phyloP scores from a whole-genome alignment of 2,329 filamentous ascomycete species.

The Beauveria australis region DNA sequence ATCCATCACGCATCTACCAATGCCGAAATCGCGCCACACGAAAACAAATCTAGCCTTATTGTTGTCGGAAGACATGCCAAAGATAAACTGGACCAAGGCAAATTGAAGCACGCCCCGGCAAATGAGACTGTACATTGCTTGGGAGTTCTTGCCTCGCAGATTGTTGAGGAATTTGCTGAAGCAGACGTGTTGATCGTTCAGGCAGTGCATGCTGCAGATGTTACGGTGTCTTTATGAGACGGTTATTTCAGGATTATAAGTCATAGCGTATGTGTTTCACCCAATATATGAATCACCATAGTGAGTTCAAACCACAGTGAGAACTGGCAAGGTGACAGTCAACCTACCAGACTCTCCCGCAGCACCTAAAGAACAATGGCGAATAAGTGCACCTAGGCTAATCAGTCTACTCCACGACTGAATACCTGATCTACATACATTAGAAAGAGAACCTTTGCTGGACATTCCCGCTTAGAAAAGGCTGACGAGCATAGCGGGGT shows the following conservation, averaged over 20 bases:
- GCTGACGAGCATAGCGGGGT: slow-evolving; percentile 5
- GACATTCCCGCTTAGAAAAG: not conserved
- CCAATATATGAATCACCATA: too few species aligned
- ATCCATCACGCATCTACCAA: slow-evolving; percentile 15
- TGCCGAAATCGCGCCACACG: not conserved
- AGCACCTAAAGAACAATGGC: slow-evolving; percentile 26
- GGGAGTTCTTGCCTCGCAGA: slow-evolving; percentile 17
- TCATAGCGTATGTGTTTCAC: not conserved
- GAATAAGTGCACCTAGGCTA: not conserved
- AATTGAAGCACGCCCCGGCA: slow-evolving; percentile 12
- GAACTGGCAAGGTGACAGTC: slow-evolving; percentile 28
- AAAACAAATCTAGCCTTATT: slow-evolving; percentile 15
- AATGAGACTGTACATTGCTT: slow-evolving; percentile 18
- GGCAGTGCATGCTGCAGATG: not conserved
- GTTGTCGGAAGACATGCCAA: slow-evolving; percentile 18
- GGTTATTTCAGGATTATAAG: not conserved
- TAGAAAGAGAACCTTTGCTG: too few species aligned
- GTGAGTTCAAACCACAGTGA: slow-evolving; percentile 19
- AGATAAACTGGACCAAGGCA: slow-evolving; percentile 16
- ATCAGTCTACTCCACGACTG: not conserved
- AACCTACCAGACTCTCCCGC: slow-evolving; percentile 36
- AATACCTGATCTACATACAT: not conserved
- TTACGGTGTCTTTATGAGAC: not conserved
- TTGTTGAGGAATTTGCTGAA: slow-evolving; percentile 17
- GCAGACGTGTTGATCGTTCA: slow-evolving; percentile 22